Evolutionary conservation across 305 asterid species (phyloP).

Genomic region (Solanum hybrid): DNA sequence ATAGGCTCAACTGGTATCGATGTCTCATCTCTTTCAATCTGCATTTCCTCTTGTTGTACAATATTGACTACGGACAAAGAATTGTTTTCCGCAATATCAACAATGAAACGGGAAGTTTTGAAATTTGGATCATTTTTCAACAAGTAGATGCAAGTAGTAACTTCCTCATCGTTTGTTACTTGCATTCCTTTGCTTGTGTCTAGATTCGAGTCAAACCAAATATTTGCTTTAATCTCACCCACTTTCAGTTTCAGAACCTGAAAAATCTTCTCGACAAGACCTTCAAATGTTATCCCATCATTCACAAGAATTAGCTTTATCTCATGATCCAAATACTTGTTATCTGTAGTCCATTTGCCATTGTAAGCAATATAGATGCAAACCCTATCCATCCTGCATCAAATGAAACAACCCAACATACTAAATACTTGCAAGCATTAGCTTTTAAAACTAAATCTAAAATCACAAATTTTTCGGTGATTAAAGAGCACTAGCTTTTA

Average conservation of each 20-base stretch:
- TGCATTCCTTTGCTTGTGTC: constrained; percentile 6
- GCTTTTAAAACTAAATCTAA: neutral
- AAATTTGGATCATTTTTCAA: constrained; percentile 5
- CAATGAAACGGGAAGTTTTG: constrained; percentile 6
- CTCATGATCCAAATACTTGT: constrained; percentile 6
- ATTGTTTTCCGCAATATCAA: neutral
- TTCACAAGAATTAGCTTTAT: constrained; percentile 1
- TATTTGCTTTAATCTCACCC: neutral
- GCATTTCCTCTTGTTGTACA: constrained; percentile 6
- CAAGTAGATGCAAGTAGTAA: constrained; percentile 4
- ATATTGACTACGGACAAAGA: neutral
- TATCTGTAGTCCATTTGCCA: constrained; percentile 1
- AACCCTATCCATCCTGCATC: constrained; percentile 2
- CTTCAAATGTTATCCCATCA: neutral
- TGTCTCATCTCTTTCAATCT: neutral
- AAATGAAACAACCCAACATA: neutral
- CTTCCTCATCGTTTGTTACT: constrained; percentile 1
- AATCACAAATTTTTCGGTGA: neutral
- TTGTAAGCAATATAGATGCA: constrained; percentile 7
- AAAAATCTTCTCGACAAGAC: neutral
- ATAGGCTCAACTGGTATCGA: constrained; percentile 3
- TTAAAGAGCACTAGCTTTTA: neutral
- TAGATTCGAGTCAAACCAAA: constrained; percentile 4
- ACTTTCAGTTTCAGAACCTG: neutral
- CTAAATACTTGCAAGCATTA: neutral